Percentiles rank a stretch among this genome's conserved stretches.
Conservation (phyloP, 2,329 filamentous ascomycete species). For the Cordyceps pruinosa region DNA sequence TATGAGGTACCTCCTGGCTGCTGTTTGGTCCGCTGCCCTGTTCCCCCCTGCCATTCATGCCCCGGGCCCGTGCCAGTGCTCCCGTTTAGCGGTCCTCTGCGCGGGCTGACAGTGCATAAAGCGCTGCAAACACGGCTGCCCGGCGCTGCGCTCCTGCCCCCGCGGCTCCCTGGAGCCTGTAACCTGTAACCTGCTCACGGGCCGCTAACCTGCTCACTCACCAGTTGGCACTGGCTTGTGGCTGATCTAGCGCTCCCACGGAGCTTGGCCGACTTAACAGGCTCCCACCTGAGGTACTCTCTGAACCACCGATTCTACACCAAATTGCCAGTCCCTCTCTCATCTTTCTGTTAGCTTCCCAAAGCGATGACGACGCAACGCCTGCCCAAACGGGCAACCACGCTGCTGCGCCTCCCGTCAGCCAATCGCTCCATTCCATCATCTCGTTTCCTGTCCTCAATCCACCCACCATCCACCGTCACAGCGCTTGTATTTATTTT, state of each 20-base stretch:
- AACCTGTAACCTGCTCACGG: too few relatives aligned
- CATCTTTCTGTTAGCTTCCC: background rate
- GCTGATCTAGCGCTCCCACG: background rate
- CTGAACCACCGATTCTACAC: background rate
- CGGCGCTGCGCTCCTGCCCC: too few relatives aligned
- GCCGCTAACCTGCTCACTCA: too few relatives aligned
- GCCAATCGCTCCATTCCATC: background rate
- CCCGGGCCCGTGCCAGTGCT: background rate
- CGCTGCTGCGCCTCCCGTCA: conserved; percentile 2
- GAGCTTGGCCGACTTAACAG: background rate
- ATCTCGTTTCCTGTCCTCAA: background rate
- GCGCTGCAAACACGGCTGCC: background rate
- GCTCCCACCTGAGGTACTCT: background rate
- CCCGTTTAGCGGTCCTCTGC: background rate
- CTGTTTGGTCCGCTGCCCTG: too few relatives aligned
- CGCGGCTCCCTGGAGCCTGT: too few relatives aligned
- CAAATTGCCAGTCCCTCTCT: background rate
- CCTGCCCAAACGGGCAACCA: conserved; percentile 3
- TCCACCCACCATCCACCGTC: too few relatives aligned
- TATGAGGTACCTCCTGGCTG: too few relatives aligned
- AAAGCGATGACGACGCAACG: conserved; percentile 8
- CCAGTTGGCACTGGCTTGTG: too few relatives aligned
- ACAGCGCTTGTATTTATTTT: background rate
- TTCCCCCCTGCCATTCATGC: too few relatives aligned
- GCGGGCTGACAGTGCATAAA: background rate